Base-by-base conservation (phyloP, 1,139 yeast species). In the Diutina neorugosa region DNA sequence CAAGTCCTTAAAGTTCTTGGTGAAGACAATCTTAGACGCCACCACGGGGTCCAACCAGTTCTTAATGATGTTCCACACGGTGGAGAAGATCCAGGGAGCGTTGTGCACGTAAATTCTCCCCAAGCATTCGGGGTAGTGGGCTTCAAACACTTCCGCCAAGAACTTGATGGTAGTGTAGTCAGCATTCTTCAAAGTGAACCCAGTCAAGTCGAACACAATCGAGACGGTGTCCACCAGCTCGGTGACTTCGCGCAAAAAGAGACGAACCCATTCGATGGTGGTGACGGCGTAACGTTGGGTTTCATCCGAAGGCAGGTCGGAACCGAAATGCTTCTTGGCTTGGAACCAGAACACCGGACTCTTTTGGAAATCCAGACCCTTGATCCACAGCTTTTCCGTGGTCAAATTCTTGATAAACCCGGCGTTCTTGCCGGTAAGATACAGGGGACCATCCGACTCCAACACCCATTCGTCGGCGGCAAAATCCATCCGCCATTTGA, bases 31-130 rank as follows among this genome's bases (percentile, higher is more conserved):
- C 68, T 87, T 89, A 25, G 87, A 73, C 0, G 94, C 95, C 51
- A 89, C 94, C 11, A 84, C 91, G 1, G 96, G 96, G 63, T 89
- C 96, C 55, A 89, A 71, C 96, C 96, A 88, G 59, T 81, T 82
- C 65, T 84, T 87, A 61, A 89, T 82, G 59, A 88, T 77, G 57
- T 81, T 82, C 96, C 96, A 89, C 58, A 88, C 84, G 27, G 94
- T 87, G 57, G 83, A 78, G 71, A 89, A 89, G 50, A 89, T 77
- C 94, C 96, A 86, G 7, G 96, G 96, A 0, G 96, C 96, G 60
- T 85, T 85, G 69, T 89, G 95, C 57, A 89, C 81, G 62, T 86
- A 74, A 53, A 89, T 68, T 54, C 78, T 78, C 18, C 94, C 94
- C 52, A 89, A 74, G 52, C 85, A 82, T 67, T 89, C 96, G 1